A percentile compares a stretch with the other conserved stretches of the same genome.
These are phyloP conservation scores for Syncephalastrum sp. DNA, from an alignment of 371 early-diverging fungal genomes.

Conservation along the genomic window DNA sequence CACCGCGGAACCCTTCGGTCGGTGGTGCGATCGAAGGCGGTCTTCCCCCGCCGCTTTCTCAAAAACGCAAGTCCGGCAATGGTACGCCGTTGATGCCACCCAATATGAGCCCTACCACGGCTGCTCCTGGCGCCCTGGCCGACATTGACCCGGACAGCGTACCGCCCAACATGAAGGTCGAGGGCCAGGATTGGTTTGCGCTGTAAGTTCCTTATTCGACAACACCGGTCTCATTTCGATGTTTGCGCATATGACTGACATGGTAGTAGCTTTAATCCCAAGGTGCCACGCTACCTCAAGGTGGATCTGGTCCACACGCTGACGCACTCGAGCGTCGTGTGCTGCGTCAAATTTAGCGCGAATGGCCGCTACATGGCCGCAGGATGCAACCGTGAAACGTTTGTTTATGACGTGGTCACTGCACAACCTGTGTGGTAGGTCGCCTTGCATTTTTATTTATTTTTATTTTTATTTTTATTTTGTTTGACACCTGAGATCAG, in stretches of 20 bases:
- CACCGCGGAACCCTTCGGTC: constrained; percentile 1
- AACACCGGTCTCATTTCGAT: not conserved
- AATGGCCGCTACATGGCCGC: constrained; percentile 94
- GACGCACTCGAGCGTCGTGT: constrained; percentile 91
- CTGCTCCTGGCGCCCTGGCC: constrained; percentile 53
- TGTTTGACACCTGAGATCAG: constrained; percentile 27
- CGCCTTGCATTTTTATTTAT: constrained; percentile 8
- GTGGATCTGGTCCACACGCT: constrained; percentile 85
- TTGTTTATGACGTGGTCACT: constrained; percentile 82
- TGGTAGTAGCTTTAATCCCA: constrained; percentile 66
- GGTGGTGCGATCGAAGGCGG: too few species aligned
- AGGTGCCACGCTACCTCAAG: constrained; percentile 66
- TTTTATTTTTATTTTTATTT: constrained; percentile 4
- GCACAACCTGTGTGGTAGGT: constrained; percentile 72
- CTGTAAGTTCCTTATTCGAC: constrained; percentile 54
- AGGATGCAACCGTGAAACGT: constrained; percentile 91
- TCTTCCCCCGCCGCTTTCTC: too few species aligned
- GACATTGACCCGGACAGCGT: constrained; percentile 85
- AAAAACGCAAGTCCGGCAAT: constrained; percentile 85
- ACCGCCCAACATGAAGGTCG: constrained; percentile 80
- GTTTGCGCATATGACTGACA: not conserved
- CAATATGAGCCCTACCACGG: constrained; percentile 6
- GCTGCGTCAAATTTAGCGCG: constrained; percentile 93
- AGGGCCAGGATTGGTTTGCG: constrained; percentile 91
- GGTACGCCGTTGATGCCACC: constrained; percentile 8